A percentile compares a stretch with the other conserved stretches of the same genome.
Conservation (phyloP, 139 green algal species). For the Volvox africanus region DNA sequence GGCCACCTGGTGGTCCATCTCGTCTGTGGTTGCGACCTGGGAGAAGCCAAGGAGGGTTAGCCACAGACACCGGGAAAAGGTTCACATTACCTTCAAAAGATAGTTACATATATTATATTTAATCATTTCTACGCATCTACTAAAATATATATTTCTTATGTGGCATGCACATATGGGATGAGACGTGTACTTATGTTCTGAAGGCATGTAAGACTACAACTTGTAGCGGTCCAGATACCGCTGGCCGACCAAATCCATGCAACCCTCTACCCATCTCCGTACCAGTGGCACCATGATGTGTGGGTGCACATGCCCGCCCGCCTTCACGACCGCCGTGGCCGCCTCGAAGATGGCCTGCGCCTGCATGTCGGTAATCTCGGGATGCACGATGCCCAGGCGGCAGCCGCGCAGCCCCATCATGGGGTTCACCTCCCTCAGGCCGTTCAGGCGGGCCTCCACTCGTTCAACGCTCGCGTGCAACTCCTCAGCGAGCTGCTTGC, state of each 20-base stretch:
- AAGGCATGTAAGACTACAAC: too few species aligned
- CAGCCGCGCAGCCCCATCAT: constrained; percentile 92
- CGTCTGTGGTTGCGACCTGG: constrained; percentile 75
- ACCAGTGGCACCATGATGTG: constrained; percentile 94
- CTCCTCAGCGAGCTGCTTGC: constrained; percentile 67
- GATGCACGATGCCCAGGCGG: constrained; percentile 87
- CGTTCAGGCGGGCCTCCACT: constrained; percentile 69
- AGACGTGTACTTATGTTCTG: too few species aligned
- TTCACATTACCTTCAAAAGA: too few species aligned
- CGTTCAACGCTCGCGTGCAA: constrained; percentile 12
- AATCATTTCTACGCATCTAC: too few species aligned
- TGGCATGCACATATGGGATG: too few species aligned
- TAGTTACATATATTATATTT: too few species aligned
- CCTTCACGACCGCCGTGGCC: constrained; percentile 66
- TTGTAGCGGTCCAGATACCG: too few species aligned
- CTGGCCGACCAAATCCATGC: too few species aligned
- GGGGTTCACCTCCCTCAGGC: constrained; percentile 86
- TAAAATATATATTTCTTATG: too few species aligned
- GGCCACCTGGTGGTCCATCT: constrained; percentile 71
- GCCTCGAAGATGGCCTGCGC: constrained; percentile 85
- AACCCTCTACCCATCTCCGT: not conserved
- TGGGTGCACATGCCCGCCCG: constrained; percentile 68
- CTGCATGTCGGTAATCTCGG: constrained; percentile 85
- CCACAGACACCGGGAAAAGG: too few species aligned
- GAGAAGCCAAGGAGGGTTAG: not conserved